Conservation (phyloP, 2,329 filamentous ascomycete species). For the Pestalotiopsis sp. region DNA sequence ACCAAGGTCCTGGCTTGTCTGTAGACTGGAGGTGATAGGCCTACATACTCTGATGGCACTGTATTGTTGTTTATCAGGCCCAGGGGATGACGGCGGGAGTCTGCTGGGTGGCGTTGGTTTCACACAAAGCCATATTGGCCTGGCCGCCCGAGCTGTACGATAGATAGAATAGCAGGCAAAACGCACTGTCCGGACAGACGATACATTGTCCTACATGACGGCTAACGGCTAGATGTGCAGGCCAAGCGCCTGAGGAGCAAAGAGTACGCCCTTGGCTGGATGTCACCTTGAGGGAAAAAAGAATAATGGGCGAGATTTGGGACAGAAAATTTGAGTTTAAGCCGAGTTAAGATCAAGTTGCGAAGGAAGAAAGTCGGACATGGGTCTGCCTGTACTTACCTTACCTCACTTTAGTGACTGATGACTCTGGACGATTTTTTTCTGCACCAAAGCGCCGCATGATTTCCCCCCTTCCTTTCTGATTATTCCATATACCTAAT, state of each 20-base stretch:
- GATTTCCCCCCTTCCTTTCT: not conserved
- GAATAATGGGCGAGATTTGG: not conserved
- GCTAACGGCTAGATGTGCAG: not conserved
- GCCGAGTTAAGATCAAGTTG: slow-evolving; percentile 7
- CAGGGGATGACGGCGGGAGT: not conserved
- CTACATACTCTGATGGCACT: not conserved
- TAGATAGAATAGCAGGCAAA: not conserved
- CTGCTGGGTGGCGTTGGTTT: slow-evolving; percentile 3
- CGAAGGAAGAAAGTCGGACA: not conserved
- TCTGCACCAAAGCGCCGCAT: not conserved
- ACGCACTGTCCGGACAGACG: not conserved
- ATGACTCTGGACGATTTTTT: not conserved
- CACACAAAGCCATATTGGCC: slow-evolving; percentile 3
- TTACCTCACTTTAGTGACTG: not conserved
- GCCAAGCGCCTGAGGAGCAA: not conserved
- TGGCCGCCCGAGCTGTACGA: not conserved
- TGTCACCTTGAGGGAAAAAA: not conserved
- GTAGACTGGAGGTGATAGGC: not conserved
- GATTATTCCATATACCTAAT: not conserved
- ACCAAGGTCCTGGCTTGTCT: not conserved
- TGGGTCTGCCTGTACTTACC: not conserved
- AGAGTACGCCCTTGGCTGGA: not conserved
- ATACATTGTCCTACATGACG: not conserved
- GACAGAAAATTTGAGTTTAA: not conserved
- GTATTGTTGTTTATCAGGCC: not conserved